Conservation (phyloP, 352 stramenopile genomes). For the Globisporangium cederbergense region DNA sequence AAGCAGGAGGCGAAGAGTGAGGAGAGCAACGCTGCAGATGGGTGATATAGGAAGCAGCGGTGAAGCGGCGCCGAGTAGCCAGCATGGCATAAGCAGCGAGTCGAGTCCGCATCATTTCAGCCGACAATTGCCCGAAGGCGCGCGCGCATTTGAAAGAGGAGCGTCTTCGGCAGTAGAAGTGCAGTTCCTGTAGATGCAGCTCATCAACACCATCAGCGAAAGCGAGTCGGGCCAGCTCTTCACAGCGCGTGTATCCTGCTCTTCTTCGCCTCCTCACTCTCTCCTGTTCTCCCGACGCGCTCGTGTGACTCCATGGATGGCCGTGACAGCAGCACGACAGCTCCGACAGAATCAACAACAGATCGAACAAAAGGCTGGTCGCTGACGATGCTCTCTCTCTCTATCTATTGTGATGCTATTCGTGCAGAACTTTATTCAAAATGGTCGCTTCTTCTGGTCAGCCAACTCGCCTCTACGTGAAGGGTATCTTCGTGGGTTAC, state of each 20-base stretch:
- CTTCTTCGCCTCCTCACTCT: neutral
- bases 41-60: neutral
- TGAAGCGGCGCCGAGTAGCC: neutral
- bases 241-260: neutral
- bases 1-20: neutral
- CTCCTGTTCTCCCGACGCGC: neutral
- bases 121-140: neutral
- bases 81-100: neutral
- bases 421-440: constrained; percentile 74
- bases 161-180: neutral
- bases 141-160: neutral
- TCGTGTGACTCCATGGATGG: neutral
- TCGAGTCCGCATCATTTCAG: neutral
- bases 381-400: constrained; percentile 11
- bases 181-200: neutral
- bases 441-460: constrained; percentile 90
- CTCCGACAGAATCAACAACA: neutral
- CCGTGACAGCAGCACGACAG: neutral
- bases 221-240: neutral
- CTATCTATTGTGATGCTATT: constrained; percentile 11
- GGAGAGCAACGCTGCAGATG: neutral
- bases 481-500: constrained; percentile 98
- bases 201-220: neutral
- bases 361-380: neutral
- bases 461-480: constrained; percentile 97